Base-by-base conservation (phyloP, 2,329 filamentous ascomycete species). In the Sporothrix dimorphospora region DNA sequence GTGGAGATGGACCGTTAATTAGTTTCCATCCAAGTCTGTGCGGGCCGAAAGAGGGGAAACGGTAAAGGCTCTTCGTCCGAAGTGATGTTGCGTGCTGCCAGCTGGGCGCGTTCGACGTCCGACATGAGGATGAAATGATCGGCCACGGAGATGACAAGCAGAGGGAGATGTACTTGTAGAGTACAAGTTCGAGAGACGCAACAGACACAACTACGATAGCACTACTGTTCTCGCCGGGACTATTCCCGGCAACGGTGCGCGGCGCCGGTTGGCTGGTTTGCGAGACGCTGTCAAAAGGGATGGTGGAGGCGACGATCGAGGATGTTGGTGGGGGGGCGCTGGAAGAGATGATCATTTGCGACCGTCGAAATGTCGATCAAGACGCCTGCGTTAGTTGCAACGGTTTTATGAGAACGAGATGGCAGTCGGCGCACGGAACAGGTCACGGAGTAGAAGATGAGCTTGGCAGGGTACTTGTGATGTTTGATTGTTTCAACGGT, bases 251-350 rank as follows among this genome's bases (percentile, higher is more conserved):
- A 55, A 55, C 6, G 12, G 2, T 40, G 34, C 19, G 1, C 16
- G 57, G 30, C 57, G 34, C 57, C 57, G 57, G 57, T 61, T 61
- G 57, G 57, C 34, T 40, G 30, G 19, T 40, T 61, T 61, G 57
- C 57, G 57, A 61, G 57, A 38, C 21, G 24, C 51, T 40, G 34
- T 40, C 34, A 30, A 24, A 30, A 30, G 45, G 45, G 45, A 47
- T 47, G 45, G 11, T 53, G 51, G n/a, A 24, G 7, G 30, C 3
- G 30, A 34, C 6, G 30, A 3, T 34, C 3, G 30, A 16, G 9
- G 4, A 45, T 40, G 30, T 21, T 40, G 57, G 38, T 59, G 40
- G 40, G 19, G 6, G 42, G 42, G 11, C 5, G 42, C 12, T 19
- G 14, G 16, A 47, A 47, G 42, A 14, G 42, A 47, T 47, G 42